Base-by-base conservation (phyloP, 495 filamentous ascomycete genomes). In the Podospora conica region DNA sequence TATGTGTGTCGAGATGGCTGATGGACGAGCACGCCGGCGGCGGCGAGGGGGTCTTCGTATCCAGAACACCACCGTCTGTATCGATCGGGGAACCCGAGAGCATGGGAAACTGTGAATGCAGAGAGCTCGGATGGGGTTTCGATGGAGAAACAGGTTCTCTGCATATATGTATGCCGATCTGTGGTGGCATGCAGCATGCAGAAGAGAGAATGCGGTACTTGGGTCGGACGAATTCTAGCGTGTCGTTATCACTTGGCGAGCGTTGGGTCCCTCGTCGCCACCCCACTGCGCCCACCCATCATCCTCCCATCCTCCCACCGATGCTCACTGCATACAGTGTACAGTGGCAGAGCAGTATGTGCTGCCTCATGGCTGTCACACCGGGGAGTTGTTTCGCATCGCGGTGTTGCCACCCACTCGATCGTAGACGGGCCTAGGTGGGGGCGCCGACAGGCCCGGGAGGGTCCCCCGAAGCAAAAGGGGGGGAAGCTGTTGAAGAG, bases 161-260 rank as follows among this genome's bases (percentile, higher is more conserved):
- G 25, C 63, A 18, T 28, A 25, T 25, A 15, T 33, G 48, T 28
- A 29, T 63, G 66, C 33, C 66, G 66, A 67, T 67, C 66, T 40
- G 40, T 40, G 66, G 63, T 64, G 55, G 65, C 23, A 48, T 67
- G 65, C 65, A 67, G 31, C 33, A 64, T 63, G 66, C 58, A 54
- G 23, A 22, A 54, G 53, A 59, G 27, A 59, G 40, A 48, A 48
- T 48, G 40, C 40, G 40, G 40, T 48, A 48, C 40, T 59, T 59
- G 57, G 18, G 57, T 20, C 22, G 23, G 57, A 29, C 22, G 22
- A 29, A 25, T 29, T 31, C 57, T 18, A 56, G 9, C 57, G 57
- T 25, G 23, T 29, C 25, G 57, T 59, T 59, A 59, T 59, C 57
- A 25, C 57, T 59, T 31, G 57, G 57, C 57, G 7, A 12, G 9